Base-by-base conservation (phyloP, 1,139 yeast species). In the Geotrichum histeridarum region DNA sequence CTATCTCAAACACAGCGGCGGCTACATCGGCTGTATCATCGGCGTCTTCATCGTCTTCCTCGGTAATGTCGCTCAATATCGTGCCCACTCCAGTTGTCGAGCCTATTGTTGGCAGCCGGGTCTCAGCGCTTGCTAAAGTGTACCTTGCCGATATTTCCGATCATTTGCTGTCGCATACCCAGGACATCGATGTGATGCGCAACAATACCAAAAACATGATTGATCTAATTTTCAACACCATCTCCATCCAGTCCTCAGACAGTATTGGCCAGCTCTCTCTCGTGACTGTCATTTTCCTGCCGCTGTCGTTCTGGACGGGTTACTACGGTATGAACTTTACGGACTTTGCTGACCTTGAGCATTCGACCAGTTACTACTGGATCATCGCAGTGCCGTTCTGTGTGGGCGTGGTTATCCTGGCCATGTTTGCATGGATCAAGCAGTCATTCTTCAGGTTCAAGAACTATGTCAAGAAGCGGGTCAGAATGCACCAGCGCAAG, bases 241-340 rank as follows among this genome's bases (percentile, higher is more conserved):
- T 78, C 33, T 74, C 80, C 1, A 77, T 77, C 12, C 77, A 77
- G 53, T 77, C 80, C 2, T 77, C 78, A 55, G 78, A 73, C 58
- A 74, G 82, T 6, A 79, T 80, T 72, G 73, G 73, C 52, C 73
- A 75, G 61, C 67, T 80, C 50, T 76, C 81, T 8, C 63, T 79
- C 35, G 79, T 80, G 8, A 76, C 82, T 0, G 82, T 80, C 11
- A 72, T 79, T 18, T 79, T 80, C 59, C 67, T 79, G 49, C 84
- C 83, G 8, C 62, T 79, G 51, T 73, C 80, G 5, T 79, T 79
- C 61, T 71, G 81, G 73, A 78, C 83, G 0, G 82, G 83, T 9
- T 80, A 78, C 61, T 80, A 76, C 60, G 84, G 84, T 18, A 80
- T 80, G 83, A 79, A 80, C 58, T 77, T 81, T 59, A 70, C 72